These are phyloP conservation scores for Suillus americanus DNA, from an alignment of 768 basidiomycete species.

Conservation along the genomic window DNA sequence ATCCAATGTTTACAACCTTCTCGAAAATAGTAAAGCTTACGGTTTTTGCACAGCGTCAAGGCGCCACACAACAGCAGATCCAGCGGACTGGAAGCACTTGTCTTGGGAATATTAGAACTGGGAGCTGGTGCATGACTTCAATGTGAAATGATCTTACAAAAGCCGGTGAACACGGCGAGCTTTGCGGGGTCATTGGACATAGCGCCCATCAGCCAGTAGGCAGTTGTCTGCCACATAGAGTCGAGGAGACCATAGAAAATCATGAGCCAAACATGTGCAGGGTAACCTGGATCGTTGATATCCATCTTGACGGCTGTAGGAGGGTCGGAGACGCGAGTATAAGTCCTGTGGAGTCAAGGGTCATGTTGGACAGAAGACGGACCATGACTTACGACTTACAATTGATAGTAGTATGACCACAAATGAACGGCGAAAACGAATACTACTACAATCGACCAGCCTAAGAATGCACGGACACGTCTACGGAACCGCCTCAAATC, in stretches of 20 bases:
- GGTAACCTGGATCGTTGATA: conserved; percentile 54
- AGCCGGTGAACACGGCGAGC: conserved; percentile 77
- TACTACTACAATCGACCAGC: conserved; percentile 60
- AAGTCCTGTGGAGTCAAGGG: conserved; percentile 37
- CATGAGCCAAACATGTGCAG: conserved; percentile 58
- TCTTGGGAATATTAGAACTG: conserved; percentile 33
- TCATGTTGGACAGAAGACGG: background rate
- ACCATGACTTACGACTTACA: conserved; percentile 38
- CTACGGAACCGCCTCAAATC: conserved; percentile 57
- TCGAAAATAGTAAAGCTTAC: conserved; percentile 35
- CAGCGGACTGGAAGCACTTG: conserved; percentile 72
- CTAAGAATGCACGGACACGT: conserved; percentile 68
- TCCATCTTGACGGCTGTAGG: conserved; percentile 50
- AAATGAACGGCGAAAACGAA: conserved; percentile 70
- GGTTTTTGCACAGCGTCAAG: conserved; percentile 61
- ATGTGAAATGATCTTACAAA: conserved; percentile 51
- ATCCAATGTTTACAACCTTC: conserved; percentile 11
- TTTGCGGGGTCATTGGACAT: conserved; percentile 84
- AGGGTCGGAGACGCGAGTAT: conserved; percentile 54
- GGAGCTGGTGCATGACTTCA: conserved; percentile 5
- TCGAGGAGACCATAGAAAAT: conserved; percentile 76
- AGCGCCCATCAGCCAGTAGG: conserved; percentile 82
- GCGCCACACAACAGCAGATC: conserved; percentile 63
- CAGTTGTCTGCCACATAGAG: conserved; percentile 82
- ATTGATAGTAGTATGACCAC: conserved; percentile 80